phyloP scores from a whole-genome alignment of 768 basidiomycete species.

The Russula sp. region DNA sequence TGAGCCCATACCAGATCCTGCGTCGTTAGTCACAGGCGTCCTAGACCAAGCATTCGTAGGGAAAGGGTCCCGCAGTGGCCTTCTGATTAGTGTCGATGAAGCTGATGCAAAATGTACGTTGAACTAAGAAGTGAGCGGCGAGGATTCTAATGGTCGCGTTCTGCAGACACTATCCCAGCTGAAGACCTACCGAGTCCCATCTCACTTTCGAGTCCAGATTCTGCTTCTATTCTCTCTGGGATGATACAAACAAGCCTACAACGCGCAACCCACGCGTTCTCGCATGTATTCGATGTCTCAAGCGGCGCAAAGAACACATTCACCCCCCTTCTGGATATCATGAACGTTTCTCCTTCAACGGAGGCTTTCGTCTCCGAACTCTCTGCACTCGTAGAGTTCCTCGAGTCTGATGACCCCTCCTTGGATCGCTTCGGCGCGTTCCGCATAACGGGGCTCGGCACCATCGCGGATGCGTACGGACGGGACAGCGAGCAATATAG shows the following conservation, averaged over 20 bases:
- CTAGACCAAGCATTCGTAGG: constrained; percentile 47
- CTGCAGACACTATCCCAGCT: constrained; percentile 50
- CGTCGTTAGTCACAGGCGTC: constrained; percentile 26
- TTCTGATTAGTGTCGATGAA: constrained; percentile 55
- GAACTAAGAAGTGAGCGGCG: background rate
- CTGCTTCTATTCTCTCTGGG: constrained; percentile 40
- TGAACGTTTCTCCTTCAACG: constrained; percentile 35
- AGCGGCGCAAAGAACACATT: constrained; percentile 29
- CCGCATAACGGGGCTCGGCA: constrained; percentile 46
- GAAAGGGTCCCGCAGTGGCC: constrained; percentile 42
- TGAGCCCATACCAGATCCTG: constrained; percentile 42
- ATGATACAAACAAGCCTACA: constrained; percentile 53
- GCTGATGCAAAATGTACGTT: constrained; percentile 48
- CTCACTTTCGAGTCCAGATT: constrained; percentile 31
- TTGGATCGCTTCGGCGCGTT: constrained; percentile 55
- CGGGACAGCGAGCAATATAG: constrained; percentile 49
- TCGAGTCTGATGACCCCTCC: constrained; percentile 40
- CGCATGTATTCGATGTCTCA: constrained; percentile 42
- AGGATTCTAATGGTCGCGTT: constrained; percentile 5
- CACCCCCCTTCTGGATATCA: constrained; percentile 37
- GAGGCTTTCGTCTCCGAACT: constrained; percentile 39
- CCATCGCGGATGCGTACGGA: constrained; percentile 45
- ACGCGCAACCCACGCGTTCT: constrained; percentile 53
- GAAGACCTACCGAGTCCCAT: constrained; percentile 45
- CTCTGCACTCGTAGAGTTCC: constrained; percentile 47